These are phyloP conservation scores for Nidularia pulvinata DNA, from an alignment of 768 basidiomycete species.

Conservation along the genomic window DNA sequence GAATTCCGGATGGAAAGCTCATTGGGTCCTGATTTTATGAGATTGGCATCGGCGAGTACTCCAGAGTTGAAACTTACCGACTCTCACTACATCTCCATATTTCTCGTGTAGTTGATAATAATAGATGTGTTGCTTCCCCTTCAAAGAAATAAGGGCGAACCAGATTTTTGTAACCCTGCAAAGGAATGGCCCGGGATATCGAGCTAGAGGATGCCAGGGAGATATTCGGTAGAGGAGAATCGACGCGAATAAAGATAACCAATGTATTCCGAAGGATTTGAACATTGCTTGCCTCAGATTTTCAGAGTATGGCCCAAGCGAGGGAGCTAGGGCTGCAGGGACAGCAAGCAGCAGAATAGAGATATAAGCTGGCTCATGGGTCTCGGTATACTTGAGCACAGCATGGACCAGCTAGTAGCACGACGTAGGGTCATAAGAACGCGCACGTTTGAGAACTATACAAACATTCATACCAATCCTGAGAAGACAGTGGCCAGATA, in stretches of 20 bases:
- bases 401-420: constrained; percentile 20
- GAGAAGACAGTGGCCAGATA: too few species aligned
- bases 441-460: too few species aligned
- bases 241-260: constrained; percentile 21
- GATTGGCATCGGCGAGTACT: neutral
- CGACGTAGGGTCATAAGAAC: neutral
- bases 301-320: constrained; percentile 9
- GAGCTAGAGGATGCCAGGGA: constrained; percentile 50
- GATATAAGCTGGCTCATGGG: constrained; percentile 20
- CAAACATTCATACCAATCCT: too few species aligned
- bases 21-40: constrained; percentile 47
- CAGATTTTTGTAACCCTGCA: constrained; percentile 39
- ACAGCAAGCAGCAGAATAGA: constrained; percentile 20
- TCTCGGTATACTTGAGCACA: constrained; percentile 32
- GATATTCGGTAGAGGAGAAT: constrained; percentile 45
- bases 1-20: constrained; percentile 52
- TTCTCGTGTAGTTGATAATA: constrained; percentile 44
- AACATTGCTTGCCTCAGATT: constrained; percentile 6
- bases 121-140: constrained; percentile 45
- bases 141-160: constrained; percentile 26
- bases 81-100: constrained; percentile 58
- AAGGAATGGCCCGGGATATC: constrained; percentile 46
- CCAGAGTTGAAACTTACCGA: constrained; percentile 32
- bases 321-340: constrained; percentile 17
- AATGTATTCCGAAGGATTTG: constrained; percentile 20